phyloP scores from a whole-genome alignment of 352 stramenopile genomes.

The Ophiocytium majus region DNA sequence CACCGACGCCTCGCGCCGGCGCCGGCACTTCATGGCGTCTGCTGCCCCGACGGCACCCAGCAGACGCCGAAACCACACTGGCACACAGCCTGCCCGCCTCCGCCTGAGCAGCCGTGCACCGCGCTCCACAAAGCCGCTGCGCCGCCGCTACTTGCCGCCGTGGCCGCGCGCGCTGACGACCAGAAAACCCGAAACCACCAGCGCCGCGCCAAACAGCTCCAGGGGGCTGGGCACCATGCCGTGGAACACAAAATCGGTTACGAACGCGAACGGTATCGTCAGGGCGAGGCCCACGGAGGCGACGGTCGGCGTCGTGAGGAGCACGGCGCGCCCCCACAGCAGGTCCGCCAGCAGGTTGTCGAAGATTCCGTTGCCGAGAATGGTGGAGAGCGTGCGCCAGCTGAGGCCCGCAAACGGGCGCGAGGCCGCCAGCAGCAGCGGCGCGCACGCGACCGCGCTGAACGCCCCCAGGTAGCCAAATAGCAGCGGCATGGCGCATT shows the following conservation, averaged over 20 bases:
- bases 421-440: conserved; percentile 25
- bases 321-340: conserved; percentile 83
- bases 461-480: conserved; percentile 86
- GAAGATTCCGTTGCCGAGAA: conserved; percentile 34
- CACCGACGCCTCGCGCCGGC: too few relatives aligned
- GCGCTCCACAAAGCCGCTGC: too few relatives aligned
- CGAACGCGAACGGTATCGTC: conserved; percentile 89
- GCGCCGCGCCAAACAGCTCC: conserved; percentile 27
- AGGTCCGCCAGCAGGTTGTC: conserved; percentile 50
- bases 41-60: too few relatives aligned
- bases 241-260: conserved; percentile 67
- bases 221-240: conserved; percentile 25
- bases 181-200: conserved; percentile 39
- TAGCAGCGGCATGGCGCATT: conserved; percentile 83
- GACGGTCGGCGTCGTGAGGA: conserved; percentile 90
- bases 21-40: too few relatives aligned
- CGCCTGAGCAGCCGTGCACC: too few relatives aligned
- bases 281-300: conserved; percentile 89
- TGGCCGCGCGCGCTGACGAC: conserved; percentile 38
- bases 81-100: too few relatives aligned
- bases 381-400: conserved; percentile 24
- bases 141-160: too few relatives aligned
- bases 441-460: conserved; percentile 66
- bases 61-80: too few relatives aligned
- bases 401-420: conserved; percentile 31